phyloP scores from a whole-genome alignment of 768 basidiomycete genomes.

The Mycena crocata region DNA sequence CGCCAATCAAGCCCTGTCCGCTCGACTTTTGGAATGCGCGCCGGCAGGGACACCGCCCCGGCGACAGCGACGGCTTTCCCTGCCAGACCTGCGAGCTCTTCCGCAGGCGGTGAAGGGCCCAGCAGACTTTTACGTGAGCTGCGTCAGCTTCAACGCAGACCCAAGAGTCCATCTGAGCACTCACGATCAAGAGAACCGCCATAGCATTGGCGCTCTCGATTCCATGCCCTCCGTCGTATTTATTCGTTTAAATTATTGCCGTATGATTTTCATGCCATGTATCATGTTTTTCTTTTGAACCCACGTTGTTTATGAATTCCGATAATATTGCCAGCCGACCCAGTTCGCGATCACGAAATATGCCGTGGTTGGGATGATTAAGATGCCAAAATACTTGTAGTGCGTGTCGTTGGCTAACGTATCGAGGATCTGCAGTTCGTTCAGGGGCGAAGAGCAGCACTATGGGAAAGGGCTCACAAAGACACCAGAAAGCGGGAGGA shows the following conservation, averaged over 20 bases:
- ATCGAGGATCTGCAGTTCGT: slow-evolving; percentile 68
- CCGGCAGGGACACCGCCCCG: slow-evolving; percentile 8
- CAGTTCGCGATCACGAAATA: slow-evolving; percentile 98
- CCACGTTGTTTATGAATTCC: slow-evolving; percentile 73
- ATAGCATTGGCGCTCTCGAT: slow-evolving; percentile 34
- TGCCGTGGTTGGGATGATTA: slow-evolving; percentile 83
- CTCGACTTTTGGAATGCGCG: slow-evolving; percentile 27
- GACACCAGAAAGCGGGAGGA: slow-evolving; percentile 65
- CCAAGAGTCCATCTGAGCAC: slow-evolving; percentile 57
- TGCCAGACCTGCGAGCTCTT: slow-evolving; percentile 42
- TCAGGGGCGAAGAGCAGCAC: neutral
- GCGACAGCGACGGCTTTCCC: slow-evolving; percentile 4
- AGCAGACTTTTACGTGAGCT: slow-evolving; percentile 68
- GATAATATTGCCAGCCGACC: slow-evolving; percentile 98
- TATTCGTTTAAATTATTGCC: slow-evolving; percentile 36
- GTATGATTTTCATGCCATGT: slow-evolving; percentile 17
- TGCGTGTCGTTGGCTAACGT: slow-evolving; percentile 77
- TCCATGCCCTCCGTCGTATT: slow-evolving; percentile 17
- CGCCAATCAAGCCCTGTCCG: slow-evolving; percentile 32
- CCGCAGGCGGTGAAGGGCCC: slow-evolving; percentile 47
- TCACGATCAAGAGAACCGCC: slow-evolving; percentile 53
- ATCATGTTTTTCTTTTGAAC: slow-evolving; percentile 1
- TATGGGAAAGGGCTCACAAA: slow-evolving; percentile 51
- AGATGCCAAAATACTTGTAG: slow-evolving; percentile 88
- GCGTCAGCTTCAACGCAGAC: slow-evolving; percentile 59